A percentile compares a stretch with the other conserved stretches of the same genome.
These are phyloP conservation scores for Phialophora chinensis DNA, from an alignment of 2,329 filamentous ascomycete genomes.

Conservation along the genomic window DNA sequence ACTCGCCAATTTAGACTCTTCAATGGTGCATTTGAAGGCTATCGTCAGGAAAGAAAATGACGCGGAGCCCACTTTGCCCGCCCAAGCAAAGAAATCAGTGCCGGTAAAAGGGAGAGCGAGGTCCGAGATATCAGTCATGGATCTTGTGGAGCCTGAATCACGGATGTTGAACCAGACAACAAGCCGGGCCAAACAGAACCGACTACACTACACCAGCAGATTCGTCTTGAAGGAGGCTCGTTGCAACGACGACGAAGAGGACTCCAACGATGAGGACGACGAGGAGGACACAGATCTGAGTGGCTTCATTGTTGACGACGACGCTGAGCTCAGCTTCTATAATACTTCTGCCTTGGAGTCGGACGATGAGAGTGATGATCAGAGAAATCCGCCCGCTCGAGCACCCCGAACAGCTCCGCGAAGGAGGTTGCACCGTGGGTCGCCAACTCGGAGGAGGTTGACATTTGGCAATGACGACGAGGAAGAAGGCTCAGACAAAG, in stretches of 20 bases:
- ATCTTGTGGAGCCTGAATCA: slow-evolving; percentile 31
- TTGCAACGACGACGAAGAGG: slow-evolving; percentile 37
- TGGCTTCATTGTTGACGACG: slow-evolving; percentile 42
- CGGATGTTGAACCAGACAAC: neutral
- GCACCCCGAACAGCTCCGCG: slow-evolving; percentile 16
- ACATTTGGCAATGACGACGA: slow-evolving; percentile 22
- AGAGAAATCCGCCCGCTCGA: slow-evolving; percentile 9
- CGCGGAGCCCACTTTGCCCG: neutral
- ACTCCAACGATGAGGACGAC: slow-evolving; percentile 40
- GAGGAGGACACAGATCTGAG: slow-evolving; percentile 41
- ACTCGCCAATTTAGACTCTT: slow-evolving; percentile 44
- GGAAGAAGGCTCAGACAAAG: slow-evolving; percentile 38
- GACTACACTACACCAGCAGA: slow-evolving; percentile 26
- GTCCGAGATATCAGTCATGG: slow-evolving; percentile 26
- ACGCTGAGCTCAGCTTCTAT: slow-evolving; percentile 39
- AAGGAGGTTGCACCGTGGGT: slow-evolving; percentile 29
- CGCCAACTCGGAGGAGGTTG: slow-evolving; percentile 22
- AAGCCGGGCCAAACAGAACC: slow-evolving; percentile 7
- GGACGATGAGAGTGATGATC: slow-evolving; percentile 15
- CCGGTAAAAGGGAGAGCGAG: too few relatives aligned
- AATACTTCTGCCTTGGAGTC: slow-evolving; percentile 31
- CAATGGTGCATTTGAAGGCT: slow-evolving; percentile 43
- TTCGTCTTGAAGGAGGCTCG: slow-evolving; percentile 37
- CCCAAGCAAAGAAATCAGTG: neutral
- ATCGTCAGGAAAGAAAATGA: slow-evolving; percentile 36